Base-by-base conservation (phyloP, 75 land plant species). In the Cupressus sempervirens region DNA sequence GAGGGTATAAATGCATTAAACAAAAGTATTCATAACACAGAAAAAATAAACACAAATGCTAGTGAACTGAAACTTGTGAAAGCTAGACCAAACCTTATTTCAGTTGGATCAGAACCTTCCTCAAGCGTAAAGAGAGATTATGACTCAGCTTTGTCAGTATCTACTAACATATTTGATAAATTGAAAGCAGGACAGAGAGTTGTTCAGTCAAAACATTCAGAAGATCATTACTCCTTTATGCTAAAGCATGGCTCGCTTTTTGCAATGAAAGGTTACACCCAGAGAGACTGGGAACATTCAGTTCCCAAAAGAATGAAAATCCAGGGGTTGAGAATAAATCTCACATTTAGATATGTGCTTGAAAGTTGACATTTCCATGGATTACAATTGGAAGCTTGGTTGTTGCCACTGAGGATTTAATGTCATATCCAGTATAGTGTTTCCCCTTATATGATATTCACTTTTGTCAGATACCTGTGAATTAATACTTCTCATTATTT, bases 231-330 rank as follows among this genome's bases (percentile, higher is more conserved):
- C 62, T 88, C 94, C 7, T 95, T 95, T 76, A 76, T 85, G 45
- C 86, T 95, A 38, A 93, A 92, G 86, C 93, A 92, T 88, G 98
- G 98, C 13, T 95, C 96, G 11, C 74, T 96, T 84, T 81, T 96
- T 76, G 94, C 94, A 38, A 96, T 96, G 98, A 90, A 87, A 74
- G 98, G 98, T 50, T 86, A 93, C 87, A 94, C 95, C 5, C 96
- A 94, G 46, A 72, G 96, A 56, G 96, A 96, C 85, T 96, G 98
- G 98, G 29, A 91, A 20, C 98, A 96, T 83, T 94, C 95, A 5
- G 91, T 96, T 9, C 98, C 98, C n/a, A 96, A 93, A 85, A 93
- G 98, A 53, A 90, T 86, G 67, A 94, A 92, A 84, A 90, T 90
- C 30, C 88, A 83, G 35, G 54, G 89, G 40, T 86, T 88, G 16